phyloP scores from a whole-genome alignment of 805 yeast genomes.

The Hanseniaspora guilliermondii region DNA sequence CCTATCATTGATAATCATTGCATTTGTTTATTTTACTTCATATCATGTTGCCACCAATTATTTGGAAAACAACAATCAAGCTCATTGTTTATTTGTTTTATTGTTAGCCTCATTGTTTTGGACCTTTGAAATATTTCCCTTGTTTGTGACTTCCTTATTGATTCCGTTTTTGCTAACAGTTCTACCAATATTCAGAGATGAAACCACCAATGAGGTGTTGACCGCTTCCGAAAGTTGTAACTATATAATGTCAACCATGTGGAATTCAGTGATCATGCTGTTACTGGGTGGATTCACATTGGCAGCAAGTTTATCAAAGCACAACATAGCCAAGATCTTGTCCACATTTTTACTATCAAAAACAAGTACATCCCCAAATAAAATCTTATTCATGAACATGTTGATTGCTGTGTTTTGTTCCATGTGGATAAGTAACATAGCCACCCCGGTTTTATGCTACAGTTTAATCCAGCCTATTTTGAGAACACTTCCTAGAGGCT shows the following conservation, averaged over 20 bases:
- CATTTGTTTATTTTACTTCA: slow-evolving; percentile 34
- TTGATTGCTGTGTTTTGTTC: slow-evolving; percentile 71
- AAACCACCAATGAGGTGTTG: slow-evolving; percentile 39
- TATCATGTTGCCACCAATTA: slow-evolving; percentile 41
- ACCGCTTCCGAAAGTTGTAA: slow-evolving; percentile 50
- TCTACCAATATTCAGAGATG: slow-evolving; percentile 54
- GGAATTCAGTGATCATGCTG: slow-evolving; percentile 87
- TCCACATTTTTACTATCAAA: slow-evolving; percentile 70
- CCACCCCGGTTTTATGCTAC: slow-evolving; percentile 88
- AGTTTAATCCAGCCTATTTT: slow-evolving; percentile 84
- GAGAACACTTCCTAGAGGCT: slow-evolving; percentile 67
- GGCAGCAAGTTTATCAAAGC: slow-evolving; percentile 89
- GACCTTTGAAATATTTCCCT: slow-evolving; percentile 92
- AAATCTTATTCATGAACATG: slow-evolving; percentile 71
- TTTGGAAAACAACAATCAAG: slow-evolving; percentile 44
- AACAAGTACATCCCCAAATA: slow-evolving; percentile 78
- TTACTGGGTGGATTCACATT: slow-evolving; percentile 86
- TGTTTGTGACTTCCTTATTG: slow-evolving; percentile 75
- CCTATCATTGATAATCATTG: slow-evolving; percentile 37
- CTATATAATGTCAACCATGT: slow-evolving; percentile 75
- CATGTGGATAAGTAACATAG: slow-evolving; percentile 95
- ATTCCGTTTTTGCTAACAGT: slow-evolving; percentile 73
- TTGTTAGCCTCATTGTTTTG: slow-evolving; percentile 73
- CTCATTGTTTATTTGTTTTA: slow-evolving; percentile 72
- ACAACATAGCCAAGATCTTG: slow-evolving; percentile 72